Base-by-base conservation (phyloP, 352 stramenopile genomes). In the Phytopythium mirpurense region DNA sequence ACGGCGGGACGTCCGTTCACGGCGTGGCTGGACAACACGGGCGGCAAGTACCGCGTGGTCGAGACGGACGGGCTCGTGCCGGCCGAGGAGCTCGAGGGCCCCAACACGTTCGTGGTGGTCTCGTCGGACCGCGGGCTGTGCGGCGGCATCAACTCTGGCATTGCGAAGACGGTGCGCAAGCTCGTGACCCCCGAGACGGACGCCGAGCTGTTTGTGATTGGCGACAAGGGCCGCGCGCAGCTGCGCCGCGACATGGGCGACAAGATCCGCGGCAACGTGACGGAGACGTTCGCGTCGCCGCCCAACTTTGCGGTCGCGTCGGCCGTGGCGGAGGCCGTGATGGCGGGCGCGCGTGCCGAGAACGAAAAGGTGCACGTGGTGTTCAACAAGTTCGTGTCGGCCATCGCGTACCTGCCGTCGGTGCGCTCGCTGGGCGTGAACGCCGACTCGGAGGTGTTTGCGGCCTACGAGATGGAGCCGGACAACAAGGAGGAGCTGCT, bases 61-160 rank as follows among this genome's bases (percentile, higher is more conserved):
- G 89, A 98, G 58, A 76, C 83, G 32, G 89, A 97, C 60, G 91
- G 85, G 16, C 83, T 88, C 48, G 88, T 88, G 46, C 76, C 83
- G 14, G 60, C 54, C 9, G 86, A 97, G 32, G 88, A 98, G 53
- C 63, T 98, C 31, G 68, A 80, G 57, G 75, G 65, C 55, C 63
- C 98, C 68, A 86, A 87, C 65, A 56, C 98, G 5, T 89, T 99
- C 65, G 72, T 99, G 29, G 83, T 98, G 31, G 81, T 99, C 31
- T 98, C 93, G 47, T 98, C 96, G 51, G 97, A 99, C 69, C 96
- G 97, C 64, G 97, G 97, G 72, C 93, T 99, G 42, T 99, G 97
- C 77, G 97, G 97, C 70, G 97, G 97, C 77, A 88, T 99, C 65
- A 99, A 99, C 89, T 97, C 88, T 46, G 97, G 91, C 72, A 94